phyloP scores from a whole-genome alignment of 495 filamentous ascomycete species.

The Podospora pseudopauciseta region DNA sequence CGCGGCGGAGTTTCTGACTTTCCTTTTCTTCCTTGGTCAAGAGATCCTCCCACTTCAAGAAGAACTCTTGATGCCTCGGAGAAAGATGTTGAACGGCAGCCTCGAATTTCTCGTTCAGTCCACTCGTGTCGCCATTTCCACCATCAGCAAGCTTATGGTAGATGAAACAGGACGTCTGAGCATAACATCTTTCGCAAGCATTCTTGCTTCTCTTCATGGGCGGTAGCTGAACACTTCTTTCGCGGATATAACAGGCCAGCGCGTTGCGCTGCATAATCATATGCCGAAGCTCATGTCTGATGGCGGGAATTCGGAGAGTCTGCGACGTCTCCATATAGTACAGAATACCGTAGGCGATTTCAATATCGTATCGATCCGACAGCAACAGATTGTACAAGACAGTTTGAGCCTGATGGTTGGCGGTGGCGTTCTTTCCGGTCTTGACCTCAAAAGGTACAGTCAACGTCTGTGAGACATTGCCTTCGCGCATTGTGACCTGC shows the following conservation, averaged over 20 bases:
- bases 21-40: constrained; percentile 92
- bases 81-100: constrained; percentile 71
- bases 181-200: constrained; percentile 80
- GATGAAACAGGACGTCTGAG: constrained; percentile 81
- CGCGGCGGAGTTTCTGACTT: constrained; percentile 73
- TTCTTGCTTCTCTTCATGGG: constrained; percentile 77
- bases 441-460: constrained; percentile 93
- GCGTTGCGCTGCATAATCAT: constrained; percentile 97
- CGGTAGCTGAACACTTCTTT: constrained; percentile 70
- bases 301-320: constrained; percentile 75
- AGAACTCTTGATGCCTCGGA: constrained; percentile 71
- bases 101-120: constrained; percentile 69
- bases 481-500: constrained; percentile 77
- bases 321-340: constrained; percentile 92
- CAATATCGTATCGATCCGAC: constrained; percentile 91
- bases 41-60: constrained; percentile 89
- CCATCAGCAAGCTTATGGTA: constrained; percentile 91
- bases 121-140: constrained; percentile 76
- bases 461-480: constrained; percentile 56
- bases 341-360: constrained; percentile 80
- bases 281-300: constrained; percentile 81
- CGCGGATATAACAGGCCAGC: constrained; percentile 76
- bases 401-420: constrained; percentile 85
- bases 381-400: constrained; percentile 89
- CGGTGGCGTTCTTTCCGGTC: constrained; percentile 76